Conservation (phyloP, 164 flowering plant species). For the Dillenia turbinata region DNA sequence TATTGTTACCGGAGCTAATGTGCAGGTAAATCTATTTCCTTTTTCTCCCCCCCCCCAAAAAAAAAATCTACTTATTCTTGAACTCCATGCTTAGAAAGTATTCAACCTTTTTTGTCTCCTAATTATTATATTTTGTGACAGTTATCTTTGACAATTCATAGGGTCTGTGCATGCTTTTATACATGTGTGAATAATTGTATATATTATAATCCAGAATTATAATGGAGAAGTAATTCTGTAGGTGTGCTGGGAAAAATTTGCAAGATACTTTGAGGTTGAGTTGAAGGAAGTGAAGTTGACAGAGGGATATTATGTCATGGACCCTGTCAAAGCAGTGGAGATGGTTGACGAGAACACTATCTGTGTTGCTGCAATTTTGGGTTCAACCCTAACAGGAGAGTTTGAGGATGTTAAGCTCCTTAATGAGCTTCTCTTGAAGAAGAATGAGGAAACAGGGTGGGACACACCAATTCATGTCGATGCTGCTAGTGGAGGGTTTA, state of each 20-base stretch:
- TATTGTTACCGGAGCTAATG: conserved; percentile 33
- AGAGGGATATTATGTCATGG: conserved; percentile 31
- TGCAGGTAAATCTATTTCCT: conserved; percentile 16
- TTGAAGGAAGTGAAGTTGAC: conserved; percentile 28
- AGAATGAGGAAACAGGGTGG: conserved; percentile 32
- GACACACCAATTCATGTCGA: conserved; percentile 38
- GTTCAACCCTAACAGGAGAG: conserved; percentile 33
- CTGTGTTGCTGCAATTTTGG: conserved; percentile 29
- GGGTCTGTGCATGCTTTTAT: too few relatives aligned
- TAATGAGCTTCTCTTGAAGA: conserved; percentile 25
- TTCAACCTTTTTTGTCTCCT: too few relatives aligned
- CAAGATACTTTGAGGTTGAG: conserved; percentile 29
- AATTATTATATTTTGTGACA: too few relatives aligned
- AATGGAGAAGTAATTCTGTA: not conserved
- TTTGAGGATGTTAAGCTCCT: conserved; percentile 31
- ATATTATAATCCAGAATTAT: too few relatives aligned
- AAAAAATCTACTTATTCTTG: not conserved
- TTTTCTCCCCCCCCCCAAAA: not conserved
- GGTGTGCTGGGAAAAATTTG: conserved; percentile 36
- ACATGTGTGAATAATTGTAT: too few relatives aligned
- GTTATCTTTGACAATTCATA: too few relatives aligned
- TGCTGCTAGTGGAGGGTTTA: conserved; percentile 36
- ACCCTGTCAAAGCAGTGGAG: conserved; percentile 30
- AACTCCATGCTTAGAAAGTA: too few relatives aligned
- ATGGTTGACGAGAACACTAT: conserved; percentile 34